Evolutionary conservation across 163 green algal species (phyloP).

Genomic region (Coccomyxa subellipsoidea): DNA sequence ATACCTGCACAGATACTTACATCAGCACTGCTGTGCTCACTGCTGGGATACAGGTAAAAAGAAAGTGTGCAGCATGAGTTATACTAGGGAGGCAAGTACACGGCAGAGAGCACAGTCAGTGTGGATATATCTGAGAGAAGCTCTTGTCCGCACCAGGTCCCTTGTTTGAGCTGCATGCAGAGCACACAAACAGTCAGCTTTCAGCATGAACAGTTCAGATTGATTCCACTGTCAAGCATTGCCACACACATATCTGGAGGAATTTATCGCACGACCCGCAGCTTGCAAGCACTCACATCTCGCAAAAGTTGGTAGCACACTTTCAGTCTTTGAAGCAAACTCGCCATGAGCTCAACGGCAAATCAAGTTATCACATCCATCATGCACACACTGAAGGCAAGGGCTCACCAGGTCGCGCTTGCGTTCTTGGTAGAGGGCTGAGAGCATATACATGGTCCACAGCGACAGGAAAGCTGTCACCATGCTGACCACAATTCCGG

Average conservation of each 20-base stretch:
- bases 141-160: background rate
- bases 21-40: background rate
- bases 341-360: no score
- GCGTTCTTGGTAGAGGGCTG: background rate
- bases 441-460: slow-evolving; percentile 4
- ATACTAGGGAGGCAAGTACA: background rate
- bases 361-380: no score
- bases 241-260: background rate
- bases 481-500: background rate
- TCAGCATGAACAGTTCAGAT: background rate
- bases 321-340: no score
- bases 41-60: background rate
- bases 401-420: background rate
- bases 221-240: background rate
- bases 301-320: no score
- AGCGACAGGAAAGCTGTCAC: background rate
- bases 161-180: background rate
- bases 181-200: background rate
- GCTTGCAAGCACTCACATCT: background rate
- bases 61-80: background rate
- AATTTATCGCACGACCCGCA: background rate
- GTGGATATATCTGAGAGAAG: no score
- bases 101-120: background rate
- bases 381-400: background rate
- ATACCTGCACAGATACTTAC: background rate